These are phyloP conservation scores for Sicyos baderoa DNA, from an alignment of 306 rosid genomes.

Conservation along the genomic window DNA sequence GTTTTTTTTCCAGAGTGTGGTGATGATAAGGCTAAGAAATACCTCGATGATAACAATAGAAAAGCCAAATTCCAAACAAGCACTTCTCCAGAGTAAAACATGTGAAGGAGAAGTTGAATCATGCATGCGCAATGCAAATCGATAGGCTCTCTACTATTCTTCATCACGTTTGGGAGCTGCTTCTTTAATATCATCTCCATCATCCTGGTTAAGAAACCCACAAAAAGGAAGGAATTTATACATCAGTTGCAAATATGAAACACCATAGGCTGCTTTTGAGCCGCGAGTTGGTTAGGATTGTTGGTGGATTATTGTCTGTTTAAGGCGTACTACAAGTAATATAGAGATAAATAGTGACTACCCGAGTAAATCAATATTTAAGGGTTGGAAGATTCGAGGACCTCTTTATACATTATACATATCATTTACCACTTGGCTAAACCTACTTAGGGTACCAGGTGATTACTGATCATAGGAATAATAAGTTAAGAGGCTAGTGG, in stretches of 20 bases:
- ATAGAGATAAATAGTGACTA: too few species aligned
- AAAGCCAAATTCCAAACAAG: slow-evolving; percentile 37
- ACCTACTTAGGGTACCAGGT: too few species aligned
- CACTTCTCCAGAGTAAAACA: slow-evolving; percentile 71
- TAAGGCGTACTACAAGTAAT: too few species aligned
- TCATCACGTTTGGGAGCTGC: slow-evolving; percentile 61
- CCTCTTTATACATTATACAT: too few species aligned
- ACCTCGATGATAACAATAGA: slow-evolving; percentile 14
- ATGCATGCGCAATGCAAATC: slow-evolving; percentile 33
- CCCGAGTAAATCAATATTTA: too few species aligned
- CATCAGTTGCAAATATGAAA: neutral
- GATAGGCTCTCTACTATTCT: slow-evolving; percentile 50
- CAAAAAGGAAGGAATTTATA: neutral
- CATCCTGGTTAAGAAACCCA: slow-evolving; percentile 50
- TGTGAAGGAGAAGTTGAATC: slow-evolving; percentile 60
- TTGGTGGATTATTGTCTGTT: too few species aligned
- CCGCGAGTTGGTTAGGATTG: too few species aligned
- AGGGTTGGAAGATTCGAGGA: too few species aligned
- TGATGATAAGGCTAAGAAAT: slow-evolving; percentile 45
- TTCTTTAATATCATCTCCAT: slow-evolving; percentile 96
- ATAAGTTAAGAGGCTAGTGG: too few species aligned
- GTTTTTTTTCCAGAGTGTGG: slow-evolving; percentile 45
- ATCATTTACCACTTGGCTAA: too few species aligned
- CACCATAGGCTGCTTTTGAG: too few species aligned
- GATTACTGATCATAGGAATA: too few species aligned